Conservation (phyloP, 257 asterid genomes). For the Knoxia roxburghii region DNA sequence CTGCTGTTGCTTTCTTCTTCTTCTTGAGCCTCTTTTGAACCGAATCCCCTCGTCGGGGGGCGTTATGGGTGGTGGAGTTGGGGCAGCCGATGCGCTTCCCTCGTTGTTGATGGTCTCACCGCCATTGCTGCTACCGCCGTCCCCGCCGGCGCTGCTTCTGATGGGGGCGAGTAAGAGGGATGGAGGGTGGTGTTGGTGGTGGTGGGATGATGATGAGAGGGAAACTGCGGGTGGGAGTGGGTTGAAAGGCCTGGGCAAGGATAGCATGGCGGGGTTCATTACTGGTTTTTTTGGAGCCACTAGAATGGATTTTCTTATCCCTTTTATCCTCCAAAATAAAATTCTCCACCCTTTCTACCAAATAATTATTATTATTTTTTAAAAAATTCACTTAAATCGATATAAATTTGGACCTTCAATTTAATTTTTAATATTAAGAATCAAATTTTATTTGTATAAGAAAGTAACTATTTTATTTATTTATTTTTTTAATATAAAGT, state of each 20-base stretch:
- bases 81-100: constrained; percentile 25
- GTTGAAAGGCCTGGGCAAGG: constrained; percentile 34
- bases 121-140: constrained; percentile 21
- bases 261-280: constrained; percentile 39
- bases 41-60: constrained; percentile 54
- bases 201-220: constrained; percentile 14
- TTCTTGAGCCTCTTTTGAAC: constrained; percentile 64
- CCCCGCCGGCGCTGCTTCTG: too few species aligned
- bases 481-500: too few species aligned
- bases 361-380: too few species aligned
- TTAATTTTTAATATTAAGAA: too few species aligned
- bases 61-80: constrained; percentile 33
- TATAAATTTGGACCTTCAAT: too few species aligned
- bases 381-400: too few species aligned
- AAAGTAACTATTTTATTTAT: too few species aligned
- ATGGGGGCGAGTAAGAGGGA: constrained; percentile 18
- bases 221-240: constrained; percentile 32
- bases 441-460: too few species aligned
- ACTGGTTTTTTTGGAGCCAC: neutral
- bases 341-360: too few species aligned
- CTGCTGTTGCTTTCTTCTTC: constrained; percentile 32
- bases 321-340: neutral
- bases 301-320: constrained; percentile 20
- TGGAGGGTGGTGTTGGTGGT: constrained; percentile 18
- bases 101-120: constrained; percentile 28